Percentiles rank a stretch among this genome's conserved stretches.
These are phyloP conservation scores for Caryopteris hybrid DNA, from an alignment of 305 asterid genomes.

Conservation along the genomic window DNA sequence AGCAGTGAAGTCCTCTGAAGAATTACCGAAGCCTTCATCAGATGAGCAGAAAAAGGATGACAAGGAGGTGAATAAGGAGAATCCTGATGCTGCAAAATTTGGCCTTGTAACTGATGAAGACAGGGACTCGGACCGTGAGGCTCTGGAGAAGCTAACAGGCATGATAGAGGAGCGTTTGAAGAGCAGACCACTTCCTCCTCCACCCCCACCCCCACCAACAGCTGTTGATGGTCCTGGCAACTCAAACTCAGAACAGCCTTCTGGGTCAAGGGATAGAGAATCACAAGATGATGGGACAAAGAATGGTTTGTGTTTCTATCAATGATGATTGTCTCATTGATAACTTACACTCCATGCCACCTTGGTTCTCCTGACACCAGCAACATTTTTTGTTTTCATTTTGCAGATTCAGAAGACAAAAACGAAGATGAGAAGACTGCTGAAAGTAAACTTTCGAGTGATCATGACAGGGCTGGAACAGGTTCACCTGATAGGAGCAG, in stretches of 20 bases:
- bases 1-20: slow-evolving; percentile 37
- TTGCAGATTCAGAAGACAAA: slow-evolving; percentile 62
- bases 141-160: slow-evolving; percentile 57
- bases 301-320: slow-evolving; percentile 38
- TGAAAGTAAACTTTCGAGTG: slow-evolving; percentile 62
- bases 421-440: slow-evolving; percentile 67
- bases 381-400: slow-evolving; percentile 18
- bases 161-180: slow-evolving; percentile 90
- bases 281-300: slow-evolving; percentile 48
- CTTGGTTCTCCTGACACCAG: slow-evolving; percentile 3
- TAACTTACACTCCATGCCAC: slow-evolving; percentile 4
- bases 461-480: slow-evolving; percentile 60
- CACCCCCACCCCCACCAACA: slow-evolving; percentile 66
- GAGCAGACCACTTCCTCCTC: slow-evolving; percentile 91
- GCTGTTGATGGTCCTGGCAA: slow-evolving; percentile 47
- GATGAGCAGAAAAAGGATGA: slow-evolving; percentile 52
- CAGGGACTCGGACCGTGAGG: slow-evolving; percentile 64
- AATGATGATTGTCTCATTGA: not conserved
- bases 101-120: slow-evolving; percentile 84
- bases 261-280: slow-evolving; percentile 62
- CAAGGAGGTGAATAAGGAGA: slow-evolving; percentile 44
- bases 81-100: slow-evolving; percentile 48
- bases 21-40: slow-evolving; percentile 35
- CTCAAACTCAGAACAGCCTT: slow-evolving; percentile 57
- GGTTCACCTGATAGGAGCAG: slow-evolving; percentile 81